These are phyloP conservation scores for Lichina pygmaea DNA, from an alignment of 495 filamentous ascomycete species.

Conservation along the genomic window DNA sequence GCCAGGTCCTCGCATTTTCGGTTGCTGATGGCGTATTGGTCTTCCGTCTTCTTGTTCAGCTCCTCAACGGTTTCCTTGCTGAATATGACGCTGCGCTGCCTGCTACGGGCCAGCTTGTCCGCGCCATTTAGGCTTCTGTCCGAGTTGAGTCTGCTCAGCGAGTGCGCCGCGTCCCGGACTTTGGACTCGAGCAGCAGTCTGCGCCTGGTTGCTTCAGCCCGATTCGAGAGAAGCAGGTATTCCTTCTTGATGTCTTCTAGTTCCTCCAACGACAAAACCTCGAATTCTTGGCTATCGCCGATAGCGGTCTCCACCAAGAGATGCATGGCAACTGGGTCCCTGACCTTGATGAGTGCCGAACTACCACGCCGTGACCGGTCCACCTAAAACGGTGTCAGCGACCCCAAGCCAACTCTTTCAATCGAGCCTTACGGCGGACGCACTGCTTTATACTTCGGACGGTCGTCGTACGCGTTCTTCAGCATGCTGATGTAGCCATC, in stretches of 20 bases:
- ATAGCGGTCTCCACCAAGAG: slow-evolving; percentile 83
- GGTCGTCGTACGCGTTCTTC: slow-evolving; percentile 17
- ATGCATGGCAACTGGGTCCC: slow-evolving; percentile 45
- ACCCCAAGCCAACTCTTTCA: slow-evolving; percentile 1
- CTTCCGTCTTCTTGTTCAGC: slow-evolving; percentile 28
- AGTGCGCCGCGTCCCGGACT: slow-evolving; percentile 73
- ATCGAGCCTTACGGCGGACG: slow-evolving; percentile 4
- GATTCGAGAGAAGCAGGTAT: slow-evolving; percentile 32
- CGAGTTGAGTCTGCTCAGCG: slow-evolving; percentile 47
- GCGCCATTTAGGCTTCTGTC: slow-evolving; percentile 11
- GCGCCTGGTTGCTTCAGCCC: slow-evolving; percentile 52
- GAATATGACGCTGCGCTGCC: slow-evolving; percentile 26
- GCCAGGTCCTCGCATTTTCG: slow-evolving; percentile 69
- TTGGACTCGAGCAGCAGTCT: slow-evolving; percentile 83
- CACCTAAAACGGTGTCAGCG: slow-evolving; percentile 5
- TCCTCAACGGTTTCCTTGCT: slow-evolving; percentile 14
- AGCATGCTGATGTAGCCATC: slow-evolving; percentile 17
- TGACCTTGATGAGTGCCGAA: slow-evolving; percentile 18
- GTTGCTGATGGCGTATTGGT: slow-evolving; percentile 45
- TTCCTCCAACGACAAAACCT: slow-evolving; percentile 71
- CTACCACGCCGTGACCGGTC: slow-evolving; percentile 12
- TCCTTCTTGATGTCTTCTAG: slow-evolving; percentile 81
- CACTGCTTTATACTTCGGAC: slow-evolving; percentile 20
- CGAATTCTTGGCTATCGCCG: slow-evolving; percentile 55
- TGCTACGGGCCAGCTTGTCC: slow-evolving; percentile 9